Base-by-base conservation (phyloP, 2,329 filamentous ascomycete genomes). In the Emmonsiellopsis sp. region DNA sequence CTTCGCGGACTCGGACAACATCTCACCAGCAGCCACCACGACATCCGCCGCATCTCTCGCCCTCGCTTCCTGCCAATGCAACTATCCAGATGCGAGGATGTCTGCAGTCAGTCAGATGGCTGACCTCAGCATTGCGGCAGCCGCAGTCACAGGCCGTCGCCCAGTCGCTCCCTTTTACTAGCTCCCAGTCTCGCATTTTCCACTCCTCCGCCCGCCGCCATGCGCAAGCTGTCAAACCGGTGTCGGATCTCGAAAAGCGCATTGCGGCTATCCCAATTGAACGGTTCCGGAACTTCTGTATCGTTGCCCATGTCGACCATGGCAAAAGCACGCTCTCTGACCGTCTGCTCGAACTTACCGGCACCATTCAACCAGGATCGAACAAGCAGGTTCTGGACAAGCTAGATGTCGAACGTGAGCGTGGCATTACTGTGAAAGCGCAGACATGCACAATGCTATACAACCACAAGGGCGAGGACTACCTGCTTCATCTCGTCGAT, bases 371-470 rank as follows among this genome's bases (percentile, higher is more conserved):
- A 62, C 80, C 87, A 0, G 90, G 89, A 55, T 79, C 80, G 49
- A 95, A 96, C 69, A 95, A 95, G 73, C 93, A 98, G 76, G 89
- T 97, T 58, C 77, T 98, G 59, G 93, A 98, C 73, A 96, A 95
- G 69, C 81, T 98, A 37, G 93, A 98, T 68, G 93, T 98, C 53
- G 93, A 98, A 74, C 80, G 93, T 50, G 90, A 97, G 72, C 83
- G 93, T 40, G 93, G 93, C 57, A 98, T 98, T 68, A 98, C 93
- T 0, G 93, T 98, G 69, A 98, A 98, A 76, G 93, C 93, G 53
- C 93, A 98, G 76, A 97, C 93, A 54, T 97, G 93, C 72, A 93
- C 86, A 53, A 98, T 98, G 93, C 81, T 98, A 51, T 95, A 96
- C 76, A 89, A 86, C 31, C 78, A 95, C 73, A 76, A 86, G 15